phyloP scores from a whole-genome alignment of 768 basidiomycete genomes.

The Suillus ampliporus region DNA sequence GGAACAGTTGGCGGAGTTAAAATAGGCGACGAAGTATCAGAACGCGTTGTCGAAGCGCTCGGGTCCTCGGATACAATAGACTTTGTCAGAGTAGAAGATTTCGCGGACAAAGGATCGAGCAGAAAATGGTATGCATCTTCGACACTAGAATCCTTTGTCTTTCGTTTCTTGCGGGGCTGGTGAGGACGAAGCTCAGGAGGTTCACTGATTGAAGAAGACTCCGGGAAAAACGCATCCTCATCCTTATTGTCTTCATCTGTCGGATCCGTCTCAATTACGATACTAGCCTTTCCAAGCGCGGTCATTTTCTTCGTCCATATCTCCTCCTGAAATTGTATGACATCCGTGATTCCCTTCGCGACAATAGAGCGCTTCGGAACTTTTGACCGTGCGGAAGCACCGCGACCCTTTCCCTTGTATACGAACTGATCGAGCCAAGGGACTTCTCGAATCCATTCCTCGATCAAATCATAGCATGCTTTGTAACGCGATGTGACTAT shows the following conservation, averaged over 20 bases:
- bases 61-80: slow-evolving; percentile 4
- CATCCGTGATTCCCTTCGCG: slow-evolving; percentile 71
- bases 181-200: neutral
- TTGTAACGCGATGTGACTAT: slow-evolving; percentile 76
- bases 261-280: slow-evolving; percentile 45
- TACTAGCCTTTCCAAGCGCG: slow-evolving; percentile 38
- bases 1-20: slow-evolving; percentile 57
- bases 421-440: slow-evolving; percentile 75
- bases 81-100: slow-evolving; percentile 5
- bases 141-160: slow-evolving; percentile 38
- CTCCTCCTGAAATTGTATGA: slow-evolving; percentile 70
- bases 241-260: slow-evolving; percentile 37
- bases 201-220: neutral
- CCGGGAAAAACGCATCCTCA: slow-evolving; percentile 13
- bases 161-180: slow-evolving; percentile 38
- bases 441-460: slow-evolving; percentile 63
- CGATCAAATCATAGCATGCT: slow-evolving; percentile 62
- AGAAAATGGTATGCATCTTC: slow-evolving; percentile 60
- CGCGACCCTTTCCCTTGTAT: slow-evolving; percentile 36
- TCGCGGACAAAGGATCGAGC: slow-evolving; percentile 54
- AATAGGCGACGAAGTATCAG: slow-evolving; percentile 15
- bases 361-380: slow-evolving; percentile 67
- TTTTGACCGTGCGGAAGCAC: slow-evolving; percentile 56
- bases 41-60: slow-evolving; percentile 6
- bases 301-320: slow-evolving; percentile 53